Conservation (phyloP, 2,329 filamentous ascomycete species). For the Huntiella abstrusa region DNA sequence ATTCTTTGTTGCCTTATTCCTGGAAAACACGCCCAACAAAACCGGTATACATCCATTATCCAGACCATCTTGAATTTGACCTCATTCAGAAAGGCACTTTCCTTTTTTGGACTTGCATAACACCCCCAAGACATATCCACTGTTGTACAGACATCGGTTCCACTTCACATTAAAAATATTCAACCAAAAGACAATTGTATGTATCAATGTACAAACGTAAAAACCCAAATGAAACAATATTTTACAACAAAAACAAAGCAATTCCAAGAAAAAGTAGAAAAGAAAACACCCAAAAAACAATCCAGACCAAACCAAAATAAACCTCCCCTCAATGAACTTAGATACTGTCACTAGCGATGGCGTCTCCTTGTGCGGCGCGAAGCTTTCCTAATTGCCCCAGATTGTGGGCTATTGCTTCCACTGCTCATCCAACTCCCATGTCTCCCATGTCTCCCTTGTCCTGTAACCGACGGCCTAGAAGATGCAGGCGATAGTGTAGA, state of each 20-base stretch:
- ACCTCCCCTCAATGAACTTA: neutral
- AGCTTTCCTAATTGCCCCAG: no score
- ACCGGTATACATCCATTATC: neutral
- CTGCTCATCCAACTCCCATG: no score
- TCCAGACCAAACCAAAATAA: neutral
- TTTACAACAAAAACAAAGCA: constrained; percentile 6
- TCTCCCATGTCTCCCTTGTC: no score
- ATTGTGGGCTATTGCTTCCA: no score
- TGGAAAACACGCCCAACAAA: no score
- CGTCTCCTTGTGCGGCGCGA: no score
- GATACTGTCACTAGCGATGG: no score
- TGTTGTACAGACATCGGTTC: neutral
- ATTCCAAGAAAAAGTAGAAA: neutral
- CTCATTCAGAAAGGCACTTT: no score
- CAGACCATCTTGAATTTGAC: neutral
- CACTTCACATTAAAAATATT: neutral
- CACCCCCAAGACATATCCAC: neutral
- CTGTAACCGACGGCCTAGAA: no score
- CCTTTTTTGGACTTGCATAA: neutral
- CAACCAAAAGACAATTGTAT: no score
- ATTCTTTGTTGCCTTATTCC: no score
- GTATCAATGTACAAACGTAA: neutral
- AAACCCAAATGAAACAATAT: neutral
- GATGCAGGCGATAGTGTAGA: no score
- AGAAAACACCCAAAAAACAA: neutral